Conservation (phyloP, 1,284 basidiomycete species). For the Omphalotus olearius region DNA sequence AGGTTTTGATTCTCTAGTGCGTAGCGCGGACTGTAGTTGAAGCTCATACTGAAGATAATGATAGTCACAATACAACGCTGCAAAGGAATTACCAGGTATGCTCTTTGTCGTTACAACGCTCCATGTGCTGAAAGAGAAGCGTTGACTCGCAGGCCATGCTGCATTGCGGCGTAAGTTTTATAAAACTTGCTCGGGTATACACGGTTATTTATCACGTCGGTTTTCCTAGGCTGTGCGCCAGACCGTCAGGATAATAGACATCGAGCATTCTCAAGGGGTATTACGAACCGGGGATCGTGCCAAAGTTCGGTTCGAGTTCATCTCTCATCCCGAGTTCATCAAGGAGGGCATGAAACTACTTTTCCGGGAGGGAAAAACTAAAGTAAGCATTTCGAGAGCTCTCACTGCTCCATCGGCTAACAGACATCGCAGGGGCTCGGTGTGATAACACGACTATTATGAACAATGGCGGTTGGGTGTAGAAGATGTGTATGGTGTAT, state of each 20-base stretch:
- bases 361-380: slow-evolving; percentile 91
- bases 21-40: slow-evolving; percentile 21
- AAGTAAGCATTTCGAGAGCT: slow-evolving; percentile 41
- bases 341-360: slow-evolving; percentile 90
- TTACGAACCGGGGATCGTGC: slow-evolving; percentile 89
- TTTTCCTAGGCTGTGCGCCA: slow-evolving; percentile 70
- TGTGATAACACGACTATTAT: slow-evolving; percentile 37
- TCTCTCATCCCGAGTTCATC: slow-evolving; percentile 85
- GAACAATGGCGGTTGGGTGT: too few relatives aligned
- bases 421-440: slow-evolving; percentile 33
- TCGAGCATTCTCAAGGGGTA: slow-evolving; percentile 84
- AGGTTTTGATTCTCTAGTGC: slow-evolving; percentile 81
- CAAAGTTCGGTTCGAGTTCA: slow-evolving; percentile 88
- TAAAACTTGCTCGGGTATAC: slow-evolving; percentile 6
- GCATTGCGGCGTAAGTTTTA: slow-evolving; percentile 67
- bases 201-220: slow-evolving; percentile 6
- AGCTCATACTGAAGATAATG: slow-evolving; percentile 29
- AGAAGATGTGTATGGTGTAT: neutral
- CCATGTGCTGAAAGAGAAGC: neutral
- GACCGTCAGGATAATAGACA: slow-evolving; percentile 85
- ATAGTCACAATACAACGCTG: slow-evolving; percentile 86
- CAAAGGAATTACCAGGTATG: slow-evolving; percentile 83
- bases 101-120: neutral
- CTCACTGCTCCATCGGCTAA: neutral
- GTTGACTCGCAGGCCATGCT: slow-evolving; percentile 63